Conservation (phyloP, 2,329 filamentous ascomycete species). For the Chrysoporthe cubensis region DNA sequence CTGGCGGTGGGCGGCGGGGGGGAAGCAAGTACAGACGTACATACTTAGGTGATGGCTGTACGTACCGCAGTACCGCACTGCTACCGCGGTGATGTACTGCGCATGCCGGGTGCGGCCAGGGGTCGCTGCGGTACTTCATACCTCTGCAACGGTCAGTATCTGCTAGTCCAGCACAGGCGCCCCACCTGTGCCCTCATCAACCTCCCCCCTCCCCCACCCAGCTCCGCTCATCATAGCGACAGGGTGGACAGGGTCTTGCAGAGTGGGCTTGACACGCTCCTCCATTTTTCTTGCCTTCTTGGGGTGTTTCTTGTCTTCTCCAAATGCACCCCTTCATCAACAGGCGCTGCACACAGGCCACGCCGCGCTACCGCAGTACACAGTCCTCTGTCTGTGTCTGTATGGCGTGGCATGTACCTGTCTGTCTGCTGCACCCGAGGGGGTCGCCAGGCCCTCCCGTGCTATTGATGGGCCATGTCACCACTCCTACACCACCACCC, state of each 20-base stretch:
- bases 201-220: conserved; percentile 2
- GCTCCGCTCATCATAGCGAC: conserved; percentile 4
- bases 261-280: conserved; percentile 19
- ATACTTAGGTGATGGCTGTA: not conserved
- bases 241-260: conserved; percentile 3
- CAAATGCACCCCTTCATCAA: conserved; percentile 28
- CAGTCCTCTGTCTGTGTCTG: too few species aligned
- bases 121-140: not conserved
- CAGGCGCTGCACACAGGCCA: not conserved
- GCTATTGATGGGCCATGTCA: not conserved
- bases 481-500: not conserved
- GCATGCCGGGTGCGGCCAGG: not conserved
- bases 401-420: too few species aligned
- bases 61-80: not conserved
- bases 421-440: too few species aligned
- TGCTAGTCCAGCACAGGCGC: not conserved
- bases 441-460: not conserved
- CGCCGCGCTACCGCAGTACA: not conserved
- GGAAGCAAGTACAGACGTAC: too few species aligned
- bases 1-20: too few species aligned
- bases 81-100: not conserved
- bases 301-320: conserved; percentile 27
- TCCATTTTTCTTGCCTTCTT: conserved; percentile 14
- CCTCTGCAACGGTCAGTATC: conserved; percentile 4
- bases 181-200: conserved; percentile 4